phyloP scores from a whole-genome alignment of 164 flowering plant genomes.

The Annona cherimola region DNA sequence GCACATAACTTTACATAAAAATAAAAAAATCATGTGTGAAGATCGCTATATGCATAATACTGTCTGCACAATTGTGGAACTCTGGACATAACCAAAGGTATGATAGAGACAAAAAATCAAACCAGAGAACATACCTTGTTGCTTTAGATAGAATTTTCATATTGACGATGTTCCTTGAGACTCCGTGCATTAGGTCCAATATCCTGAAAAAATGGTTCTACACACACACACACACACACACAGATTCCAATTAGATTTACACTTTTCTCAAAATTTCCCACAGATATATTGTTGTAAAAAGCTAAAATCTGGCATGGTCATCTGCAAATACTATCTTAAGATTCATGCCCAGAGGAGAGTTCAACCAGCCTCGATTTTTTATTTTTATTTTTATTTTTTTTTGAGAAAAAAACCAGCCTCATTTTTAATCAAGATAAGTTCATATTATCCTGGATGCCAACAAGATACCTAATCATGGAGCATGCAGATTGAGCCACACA shows the following conservation, averaged over 20 bases:
- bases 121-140: slow-evolving; percentile 40
- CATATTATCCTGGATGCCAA: background rate
- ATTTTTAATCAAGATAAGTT: background rate
- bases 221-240: slow-evolving; percentile 12
- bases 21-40: background rate
- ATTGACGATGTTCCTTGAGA: slow-evolving; percentile 41
- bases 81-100: background rate
- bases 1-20: too few relatives aligned
- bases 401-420: background rate
- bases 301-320: too few relatives aligned
- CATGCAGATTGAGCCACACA: background rate
- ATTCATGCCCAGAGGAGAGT: too few relatives aligned
- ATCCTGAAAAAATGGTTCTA: slow-evolving; percentile 71
- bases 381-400: too few relatives aligned
- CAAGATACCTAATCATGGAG: background rate
- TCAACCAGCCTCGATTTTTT: too few relatives aligned
- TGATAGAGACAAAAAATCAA: background rate
- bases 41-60: background rate
- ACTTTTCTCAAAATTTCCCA: too few relatives aligned
- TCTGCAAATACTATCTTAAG: too few relatives aligned
- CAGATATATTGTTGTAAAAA: too few relatives aligned
- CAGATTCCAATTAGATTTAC: too few relatives aligned
- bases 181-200: slow-evolving; percentile 66
- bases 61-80: background rate
- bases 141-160: slow-evolving; percentile 63